These are phyloP conservation scores for Evansstolkia leycettana DNA, from an alignment of 495 filamentous ascomycete genomes.

Conservation along the genomic window DNA sequence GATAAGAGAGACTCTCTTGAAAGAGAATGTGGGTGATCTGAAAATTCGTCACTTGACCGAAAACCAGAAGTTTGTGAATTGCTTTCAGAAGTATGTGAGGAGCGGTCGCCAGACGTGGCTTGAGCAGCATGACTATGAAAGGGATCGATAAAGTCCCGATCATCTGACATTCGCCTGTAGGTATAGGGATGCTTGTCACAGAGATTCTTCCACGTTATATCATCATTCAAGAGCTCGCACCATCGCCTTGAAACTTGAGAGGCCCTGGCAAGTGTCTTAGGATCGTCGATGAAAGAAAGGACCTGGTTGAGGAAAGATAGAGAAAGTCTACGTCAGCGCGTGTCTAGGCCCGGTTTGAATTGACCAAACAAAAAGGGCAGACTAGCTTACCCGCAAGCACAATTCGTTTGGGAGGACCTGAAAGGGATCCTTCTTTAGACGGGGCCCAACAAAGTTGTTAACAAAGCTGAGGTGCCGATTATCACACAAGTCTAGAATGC, in stretches of 20 bases:
- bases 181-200: slow-evolving; percentile 76
- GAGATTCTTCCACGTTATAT: slow-evolving; percentile 95
- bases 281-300: slow-evolving; percentile 88
- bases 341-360: background rate
- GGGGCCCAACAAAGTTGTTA: slow-evolving; percentile 79
- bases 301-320: slow-evolving; percentile 38
- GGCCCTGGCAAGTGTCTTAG: slow-evolving; percentile 78
- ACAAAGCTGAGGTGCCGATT: slow-evolving; percentile 92
- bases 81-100: slow-evolving; percentile 13
- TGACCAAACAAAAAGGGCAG: slow-evolving; percentile 1
- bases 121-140: slow-evolving; percentile 18
- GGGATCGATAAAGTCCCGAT: slow-evolving; percentile 24
- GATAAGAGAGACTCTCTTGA: slow-evolving; percentile 26
- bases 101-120: slow-evolving; percentile 8
- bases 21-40: slow-evolving; percentile 19
- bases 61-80: slow-evolving; percentile 16
- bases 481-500: slow-evolving; percentile 82
- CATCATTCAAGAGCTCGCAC: slow-evolving; percentile 86
- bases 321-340: slow-evolving; percentile 3
- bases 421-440: slow-evolving; percentile 93
- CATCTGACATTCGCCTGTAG: slow-evolving; percentile 52
- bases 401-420: slow-evolving; percentile 80
- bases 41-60: slow-evolving; percentile 16
- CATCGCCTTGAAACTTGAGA: slow-evolving; percentile 88
- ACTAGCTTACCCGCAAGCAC: slow-evolving; percentile 60